Evolutionary conservation across 139 green algal genomes (phyloP), one percentile per base, ranked within the genome.

Genomic region (Volvox africanus): DNA sequence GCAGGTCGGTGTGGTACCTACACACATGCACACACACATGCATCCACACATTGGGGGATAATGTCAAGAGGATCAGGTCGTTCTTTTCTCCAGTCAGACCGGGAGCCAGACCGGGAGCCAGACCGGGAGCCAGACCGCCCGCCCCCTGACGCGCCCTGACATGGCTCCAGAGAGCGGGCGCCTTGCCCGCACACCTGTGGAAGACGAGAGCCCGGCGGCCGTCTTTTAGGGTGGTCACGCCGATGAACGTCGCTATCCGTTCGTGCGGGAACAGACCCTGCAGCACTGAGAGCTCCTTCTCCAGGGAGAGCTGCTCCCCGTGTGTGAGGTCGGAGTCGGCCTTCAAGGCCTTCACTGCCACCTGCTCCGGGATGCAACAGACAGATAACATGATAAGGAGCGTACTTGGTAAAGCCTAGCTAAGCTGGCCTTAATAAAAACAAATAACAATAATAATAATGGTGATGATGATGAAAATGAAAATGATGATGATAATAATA

Each of bases 221-320:
- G 75, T 24, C 24, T 30, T 0, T 1, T 35, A 81, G 9, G 30
- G 20, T 13, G 75, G 24, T 24, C 33, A 55, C 17, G 12, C 75
- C 75, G 12, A 81, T 81, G 30, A 81, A 90, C 3, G 77, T 81
- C 35, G 86, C 71, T 32, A 90, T 83, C 16, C 86, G 71, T 55
- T 90, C 86, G 44, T 83, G 71, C 0, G 86, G 73, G 12, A 32
- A 55, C 71, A 90, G 71, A 22, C 67, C 44, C 30, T 35, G 26
- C 86, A 90, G 50, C 67, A 90, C 79, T 3, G 86, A 61, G 30
- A 90, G 36, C 86, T 90, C 86, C 17, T n/a, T 37, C 50, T 62
- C 30, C 86, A 90, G 30, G 44, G 21, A 37, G 20, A 24, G 44
- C 9, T 55, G 44, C 44, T 55, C 44, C 44, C 44, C 44, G 44